Percentiles rank a stretch among this genome's conserved stretches.
phyloP scores from a whole-genome alignment of 225 moss, liverwort and hornwort species.

The Marchantia polymorpha region DNA sequence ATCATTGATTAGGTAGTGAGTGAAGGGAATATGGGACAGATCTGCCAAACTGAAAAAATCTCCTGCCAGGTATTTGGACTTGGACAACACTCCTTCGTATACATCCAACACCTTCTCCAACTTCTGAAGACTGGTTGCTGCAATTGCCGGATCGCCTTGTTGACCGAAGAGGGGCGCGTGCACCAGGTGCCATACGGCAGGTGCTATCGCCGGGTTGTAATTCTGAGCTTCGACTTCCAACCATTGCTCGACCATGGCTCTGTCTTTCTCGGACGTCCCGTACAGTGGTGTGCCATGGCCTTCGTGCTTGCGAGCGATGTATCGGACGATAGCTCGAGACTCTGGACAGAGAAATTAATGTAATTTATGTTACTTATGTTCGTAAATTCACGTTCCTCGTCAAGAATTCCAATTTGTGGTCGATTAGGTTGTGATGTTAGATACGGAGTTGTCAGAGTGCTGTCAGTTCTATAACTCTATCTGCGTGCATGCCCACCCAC shows the following conservation, averaged over 20 bases:
- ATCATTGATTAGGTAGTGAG: slow-evolving; percentile 35
- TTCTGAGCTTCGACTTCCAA: slow-evolving; percentile 64
- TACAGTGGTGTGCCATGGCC: slow-evolving; percentile 52
- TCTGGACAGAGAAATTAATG: slow-evolving; percentile 36
- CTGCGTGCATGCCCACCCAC: background rate
- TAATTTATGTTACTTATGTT: background rate
- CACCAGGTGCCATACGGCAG: slow-evolving; percentile 44
- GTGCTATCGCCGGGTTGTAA: slow-evolving; percentile 45
- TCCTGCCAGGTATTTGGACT: slow-evolving; percentile 53
- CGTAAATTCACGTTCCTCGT: background rate
- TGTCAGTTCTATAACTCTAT: background rate
- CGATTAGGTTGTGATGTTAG: background rate
- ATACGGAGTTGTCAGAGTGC: background rate
- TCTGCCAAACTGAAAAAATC: slow-evolving; percentile 54
- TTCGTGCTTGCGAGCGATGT: slow-evolving; percentile 62
- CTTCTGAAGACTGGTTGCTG: slow-evolving; percentile 32
- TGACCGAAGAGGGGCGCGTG: slow-evolving; percentile 39
- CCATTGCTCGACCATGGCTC: slow-evolving; percentile 72
- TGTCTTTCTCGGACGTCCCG: slow-evolving; percentile 59
- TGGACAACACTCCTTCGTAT: slow-evolving; percentile 53
- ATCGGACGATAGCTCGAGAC: slow-evolving; percentile 72
- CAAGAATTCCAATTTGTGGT: background rate
- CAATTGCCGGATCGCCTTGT: slow-evolving; percentile 38
- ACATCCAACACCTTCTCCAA: slow-evolving; percentile 58
- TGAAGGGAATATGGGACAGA: slow-evolving; percentile 52